Percentiles rank a stretch among this genome's conserved stretches.
Evolutionary conservation across 2,329 filamentous ascomycete species (phyloP).

Genomic region (Penicillium sp.): DNA sequence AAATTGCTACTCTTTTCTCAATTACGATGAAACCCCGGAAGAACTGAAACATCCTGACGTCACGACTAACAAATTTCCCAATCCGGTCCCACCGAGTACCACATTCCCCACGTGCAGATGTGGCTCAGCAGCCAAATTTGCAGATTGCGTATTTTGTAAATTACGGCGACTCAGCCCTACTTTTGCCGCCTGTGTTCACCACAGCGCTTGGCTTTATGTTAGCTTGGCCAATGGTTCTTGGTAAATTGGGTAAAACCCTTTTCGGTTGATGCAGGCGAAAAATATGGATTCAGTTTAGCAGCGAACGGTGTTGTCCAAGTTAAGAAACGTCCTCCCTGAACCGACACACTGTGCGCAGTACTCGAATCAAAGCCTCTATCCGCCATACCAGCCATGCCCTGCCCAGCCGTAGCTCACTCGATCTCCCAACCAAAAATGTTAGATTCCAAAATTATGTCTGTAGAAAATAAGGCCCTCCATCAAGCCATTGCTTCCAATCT

Average conservation of each 20-base stretch:
- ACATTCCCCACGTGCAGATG: constrained; percentile 17
- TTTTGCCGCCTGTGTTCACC: not conserved
- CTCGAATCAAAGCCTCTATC: not conserved
- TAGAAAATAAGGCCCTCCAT: not conserved
- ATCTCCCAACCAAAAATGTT: not conserved
- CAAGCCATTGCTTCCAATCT: not conserved
- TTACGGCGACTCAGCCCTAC: constrained; percentile 14
- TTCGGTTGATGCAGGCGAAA: not conserved
- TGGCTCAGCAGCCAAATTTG: constrained; percentile 17
- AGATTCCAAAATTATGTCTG: not conserved
- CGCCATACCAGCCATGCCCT: not conserved
- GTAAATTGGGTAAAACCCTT: not conserved
- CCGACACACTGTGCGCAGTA: not conserved
- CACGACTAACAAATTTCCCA: constrained; percentile 19
- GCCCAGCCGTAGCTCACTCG: not conserved
- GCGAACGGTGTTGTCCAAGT: not conserved
- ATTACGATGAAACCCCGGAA: constrained; percentile 3
- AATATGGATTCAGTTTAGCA: not conserved
- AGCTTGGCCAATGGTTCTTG: not conserved
- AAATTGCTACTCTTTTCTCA: constrained; percentile 5
- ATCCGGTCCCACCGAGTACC: constrained; percentile 16
- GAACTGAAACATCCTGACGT: constrained; percentile 24
- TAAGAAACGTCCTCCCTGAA: not conserved
- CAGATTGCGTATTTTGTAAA: constrained; percentile 2
- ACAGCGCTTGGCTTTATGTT: not conserved